Base-by-base conservation (phyloP, 306 rosid species). In the Lathyrus oleraceus region DNA sequence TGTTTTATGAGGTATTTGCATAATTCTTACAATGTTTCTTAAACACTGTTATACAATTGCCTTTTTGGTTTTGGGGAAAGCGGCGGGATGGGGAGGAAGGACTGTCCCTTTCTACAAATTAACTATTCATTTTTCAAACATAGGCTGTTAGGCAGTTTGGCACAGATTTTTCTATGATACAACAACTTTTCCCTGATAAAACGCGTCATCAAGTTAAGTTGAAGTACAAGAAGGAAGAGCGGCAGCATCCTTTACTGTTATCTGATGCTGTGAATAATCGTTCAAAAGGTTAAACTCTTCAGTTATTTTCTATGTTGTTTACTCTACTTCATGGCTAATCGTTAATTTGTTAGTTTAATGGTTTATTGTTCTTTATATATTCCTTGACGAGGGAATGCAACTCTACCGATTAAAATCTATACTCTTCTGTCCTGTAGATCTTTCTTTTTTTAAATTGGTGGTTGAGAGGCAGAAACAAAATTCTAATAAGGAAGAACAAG, bases 211-310 rank as follows among this genome's bases (percentile, higher is more conserved):
- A 92, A 79, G 44, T 92, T 71, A 90, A 83, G 83, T 76, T 72
- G 78, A 92, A 92, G 65, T 92, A 80, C 81, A 90, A 88, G 82
- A 88, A 75, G 79, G 96, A 90, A 86, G 91, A 86, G 79, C 81
- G 83, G 9, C 87, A 88, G 52, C 83, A 82, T 77, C 92, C 89
- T 64, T 59, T 78, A 49, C 81, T 51, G 53, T 73, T 92, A 38
- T 20, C 67, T 11, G 96, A 85, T 77, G 96, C 96, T 23, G 10
- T 86, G 17, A 78, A 71, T 23, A 77, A 58, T 79, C 92, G 85
- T 10, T 8, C 82, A 45, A 78, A 79, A 79, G 96, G 96, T 88
- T 67, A 77, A 69, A 10, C 71, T 61, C 57, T 69, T 62, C 70
- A 48, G 42, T 73, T 65, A 40, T 52, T 35, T 67, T 52, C 65